Conservation (phyloP, 805 yeast genomes). For the Barnettozyma populi region DNA sequence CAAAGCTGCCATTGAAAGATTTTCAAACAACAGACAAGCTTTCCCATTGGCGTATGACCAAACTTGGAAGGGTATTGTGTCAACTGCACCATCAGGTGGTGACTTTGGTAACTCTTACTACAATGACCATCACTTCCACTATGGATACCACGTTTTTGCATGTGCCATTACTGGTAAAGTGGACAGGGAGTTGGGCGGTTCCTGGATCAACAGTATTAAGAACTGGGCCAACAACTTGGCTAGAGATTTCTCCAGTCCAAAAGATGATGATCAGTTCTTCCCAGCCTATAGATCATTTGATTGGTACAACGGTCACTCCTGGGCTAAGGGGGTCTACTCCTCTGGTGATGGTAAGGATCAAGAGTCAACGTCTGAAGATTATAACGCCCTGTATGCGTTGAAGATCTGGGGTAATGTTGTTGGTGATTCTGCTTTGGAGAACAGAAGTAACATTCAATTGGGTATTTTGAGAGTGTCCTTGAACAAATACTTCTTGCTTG, state of each 20-base stretch:
- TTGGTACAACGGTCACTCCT: conserved; percentile 75
- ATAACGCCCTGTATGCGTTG: conserved; percentile 63
- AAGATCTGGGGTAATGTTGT: conserved; percentile 58
- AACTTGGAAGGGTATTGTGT: conserved; percentile 72
- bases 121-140: conserved; percentile 75
- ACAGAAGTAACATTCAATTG: conserved; percentile 53
- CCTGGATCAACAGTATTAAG: conserved; percentile 46
- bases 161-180: conserved; percentile 57
- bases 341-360: conserved; percentile 75
- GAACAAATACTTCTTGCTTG: conserved; percentile 48
- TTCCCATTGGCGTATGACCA: conserved; percentile 76
- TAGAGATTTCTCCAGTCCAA: conserved; percentile 66
- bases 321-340: conserved; percentile 68
- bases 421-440: conserved; percentile 46
- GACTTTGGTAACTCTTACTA: conserved; percentile 73
- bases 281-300: conserved; percentile 67
- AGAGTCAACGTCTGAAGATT: conserved; percentile 71
- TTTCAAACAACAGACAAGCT: conserved; percentile 61
- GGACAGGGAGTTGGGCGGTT: conserved; percentile 43
- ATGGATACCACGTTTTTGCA: conserved; percentile 69
- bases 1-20: conserved; percentile 64
- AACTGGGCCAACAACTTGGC: conserved; percentile 52
- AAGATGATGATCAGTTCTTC: conserved; percentile 46
- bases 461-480: conserved; percentile 52
- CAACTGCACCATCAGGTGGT: conserved; percentile 52